Conservation (phyloP, 1,284 basidiomycete genomes). For the Bjerkandera adusta region DNA sequence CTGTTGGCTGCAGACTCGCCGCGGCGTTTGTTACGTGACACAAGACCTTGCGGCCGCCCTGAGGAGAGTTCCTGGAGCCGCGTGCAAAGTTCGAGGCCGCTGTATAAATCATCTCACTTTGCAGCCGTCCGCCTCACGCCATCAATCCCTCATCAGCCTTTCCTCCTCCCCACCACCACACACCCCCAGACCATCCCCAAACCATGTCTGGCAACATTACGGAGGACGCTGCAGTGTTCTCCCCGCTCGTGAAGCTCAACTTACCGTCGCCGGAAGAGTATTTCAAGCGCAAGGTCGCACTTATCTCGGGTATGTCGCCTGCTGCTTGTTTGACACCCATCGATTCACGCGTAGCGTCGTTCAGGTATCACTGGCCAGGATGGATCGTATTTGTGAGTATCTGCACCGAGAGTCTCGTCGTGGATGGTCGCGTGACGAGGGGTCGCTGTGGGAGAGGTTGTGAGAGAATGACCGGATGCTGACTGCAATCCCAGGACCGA, state of each 20-base stretch:
- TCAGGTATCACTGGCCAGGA: constrained; percentile 91
- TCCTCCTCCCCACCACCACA: not conserved
- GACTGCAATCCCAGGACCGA: constrained; percentile 56
- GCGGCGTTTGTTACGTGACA: no score
- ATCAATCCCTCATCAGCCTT: no score
- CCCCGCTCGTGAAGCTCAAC: constrained; percentile 47
- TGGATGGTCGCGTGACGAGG: constrained; percentile 15
- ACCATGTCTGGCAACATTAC: constrained; percentile 19
- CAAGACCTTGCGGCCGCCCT: no score
- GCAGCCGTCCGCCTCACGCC: no score
- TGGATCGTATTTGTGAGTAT: constrained; percentile 79
- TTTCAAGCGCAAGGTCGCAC: constrained; percentile 82
- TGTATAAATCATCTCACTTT: no score
- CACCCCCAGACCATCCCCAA: not conserved
- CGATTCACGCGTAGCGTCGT: constrained; percentile 11
- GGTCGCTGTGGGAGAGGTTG: not conserved
- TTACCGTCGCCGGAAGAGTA: constrained; percentile 79
- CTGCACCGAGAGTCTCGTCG: not conserved
- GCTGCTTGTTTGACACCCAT: constrained; percentile 1
- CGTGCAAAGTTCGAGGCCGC: no score
- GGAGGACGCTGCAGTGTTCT: constrained; percentile 28
- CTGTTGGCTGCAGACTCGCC: no score
- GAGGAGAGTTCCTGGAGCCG: no score
- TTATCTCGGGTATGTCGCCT: constrained; percentile 75
- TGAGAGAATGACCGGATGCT: not conserved